Evolutionary conservation across 495 filamentous ascomycete genomes (phyloP).

Genomic region (Cercophora sp.): DNA sequence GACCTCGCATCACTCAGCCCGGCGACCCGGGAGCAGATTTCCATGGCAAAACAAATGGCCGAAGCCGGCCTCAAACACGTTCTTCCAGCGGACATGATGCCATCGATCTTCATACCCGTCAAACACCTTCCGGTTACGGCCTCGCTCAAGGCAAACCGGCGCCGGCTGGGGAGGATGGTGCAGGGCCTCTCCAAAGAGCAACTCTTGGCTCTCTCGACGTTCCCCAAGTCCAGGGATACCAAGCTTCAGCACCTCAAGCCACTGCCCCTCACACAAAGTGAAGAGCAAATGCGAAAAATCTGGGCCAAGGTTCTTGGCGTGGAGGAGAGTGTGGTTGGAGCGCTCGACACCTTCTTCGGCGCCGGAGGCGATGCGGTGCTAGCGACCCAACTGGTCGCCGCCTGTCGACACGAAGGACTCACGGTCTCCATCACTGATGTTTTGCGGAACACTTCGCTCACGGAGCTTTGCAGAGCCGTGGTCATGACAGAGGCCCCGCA

Average conservation of each 20-base stretch:
- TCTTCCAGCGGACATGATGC: slow-evolving; percentile 33
- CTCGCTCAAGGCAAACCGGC: slow-evolving; percentile 39
- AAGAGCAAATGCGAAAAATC: slow-evolving; percentile 40
- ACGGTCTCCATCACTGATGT: slow-evolving; percentile 36
- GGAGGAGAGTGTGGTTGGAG: slow-evolving; percentile 34
- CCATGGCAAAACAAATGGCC: slow-evolving; percentile 36
- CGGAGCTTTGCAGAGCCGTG: slow-evolving; percentile 37
- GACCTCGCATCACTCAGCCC: slow-evolving; percentile 27
- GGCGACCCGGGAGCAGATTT: slow-evolving; percentile 34
- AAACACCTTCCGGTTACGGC: slow-evolving; percentile 40
- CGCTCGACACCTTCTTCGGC: slow-evolving; percentile 41
- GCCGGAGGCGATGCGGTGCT: slow-evolving; percentile 42
- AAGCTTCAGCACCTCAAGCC: slow-evolving; percentile 35
- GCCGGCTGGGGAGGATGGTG: slow-evolving; percentile 39
- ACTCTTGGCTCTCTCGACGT: slow-evolving; percentile 31
- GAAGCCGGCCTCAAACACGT: slow-evolving; percentile 33
- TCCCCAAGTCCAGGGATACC: slow-evolving; percentile 30
- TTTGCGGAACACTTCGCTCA: slow-evolving; percentile 32
- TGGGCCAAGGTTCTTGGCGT: slow-evolving; percentile 41
- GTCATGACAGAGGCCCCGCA: slow-evolving; percentile 16
- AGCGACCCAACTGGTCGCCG: slow-evolving; percentile 36
- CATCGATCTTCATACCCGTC: slow-evolving; percentile 41
- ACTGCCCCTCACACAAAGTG: slow-evolving; percentile 38
- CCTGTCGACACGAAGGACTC: slow-evolving; percentile 36
- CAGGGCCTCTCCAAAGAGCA: slow-evolving; percentile 35